Percentiles rank a stretch among this genome's conserved stretches.
Evolutionary conservation across 2,329 filamentous ascomycete species (phyloP).

Genomic region (Fusarium multiceps): DNA sequence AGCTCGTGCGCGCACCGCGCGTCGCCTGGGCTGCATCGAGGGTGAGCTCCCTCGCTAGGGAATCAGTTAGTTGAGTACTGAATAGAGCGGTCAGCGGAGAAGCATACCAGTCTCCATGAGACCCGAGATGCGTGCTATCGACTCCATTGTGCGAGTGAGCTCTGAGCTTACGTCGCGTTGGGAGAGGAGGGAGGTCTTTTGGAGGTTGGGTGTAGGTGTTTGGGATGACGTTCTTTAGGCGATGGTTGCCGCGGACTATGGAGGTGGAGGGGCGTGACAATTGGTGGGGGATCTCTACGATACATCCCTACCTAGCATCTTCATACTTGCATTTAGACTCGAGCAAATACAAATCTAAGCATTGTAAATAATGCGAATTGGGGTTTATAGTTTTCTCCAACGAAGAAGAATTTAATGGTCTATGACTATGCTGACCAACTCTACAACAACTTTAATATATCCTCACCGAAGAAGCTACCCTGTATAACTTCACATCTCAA

Average conservation of each 20-base stretch:
- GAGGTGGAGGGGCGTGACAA: conserved; percentile 40
- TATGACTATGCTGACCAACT: neutral
- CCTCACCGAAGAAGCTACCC: conserved; percentile 16
- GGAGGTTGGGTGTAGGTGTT: conserved; percentile 31
- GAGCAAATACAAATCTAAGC: neutral
- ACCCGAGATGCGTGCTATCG: conserved; percentile 91
- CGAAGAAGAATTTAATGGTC: neutral
- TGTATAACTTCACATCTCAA: conserved; percentile 9
- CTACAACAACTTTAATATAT: neutral
- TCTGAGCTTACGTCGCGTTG: conserved; percentile 25
- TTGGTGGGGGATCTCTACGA: conserved; percentile 26
- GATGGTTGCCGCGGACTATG: conserved; percentile 11
- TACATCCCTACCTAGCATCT: neutral
- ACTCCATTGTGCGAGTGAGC: conserved; percentile 77
- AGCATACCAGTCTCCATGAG: conserved; percentile 90
- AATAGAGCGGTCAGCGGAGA: conserved; percentile 15
- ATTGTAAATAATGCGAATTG: neutral
- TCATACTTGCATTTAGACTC: neutral
- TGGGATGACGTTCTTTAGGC: conserved; percentile 43
- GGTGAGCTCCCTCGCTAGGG: conserved; percentile 90
- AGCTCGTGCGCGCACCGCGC: conserved; percentile 70
- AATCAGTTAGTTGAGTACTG: conserved; percentile 36
- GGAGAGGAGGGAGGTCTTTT: conserved; percentile 14
- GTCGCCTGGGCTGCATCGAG: conserved; percentile 95
- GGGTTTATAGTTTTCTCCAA: no score